Conservation (phyloP, 257 asterid species). For the Knoxia roxburghii region DNA sequence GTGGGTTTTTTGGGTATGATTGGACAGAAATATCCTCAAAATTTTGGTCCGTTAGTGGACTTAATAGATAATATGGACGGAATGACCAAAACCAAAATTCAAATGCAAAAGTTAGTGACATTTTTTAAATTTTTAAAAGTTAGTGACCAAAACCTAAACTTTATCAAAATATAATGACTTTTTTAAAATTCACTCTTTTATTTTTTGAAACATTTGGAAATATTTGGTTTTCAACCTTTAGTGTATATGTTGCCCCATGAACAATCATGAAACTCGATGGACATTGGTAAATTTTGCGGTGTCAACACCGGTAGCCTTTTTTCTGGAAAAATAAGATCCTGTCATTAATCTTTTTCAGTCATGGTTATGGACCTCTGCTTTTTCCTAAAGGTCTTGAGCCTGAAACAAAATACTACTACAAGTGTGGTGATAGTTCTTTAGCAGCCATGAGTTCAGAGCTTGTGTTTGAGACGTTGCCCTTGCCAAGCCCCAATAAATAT, state of each 20-base stretch:
- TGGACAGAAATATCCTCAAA: too few relatives aligned
- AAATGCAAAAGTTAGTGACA: too few relatives aligned
- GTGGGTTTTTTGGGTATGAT: too few relatives aligned
- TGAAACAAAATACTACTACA: conserved; percentile 62
- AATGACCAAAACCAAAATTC: too few relatives aligned
- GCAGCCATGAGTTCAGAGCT: conserved; percentile 63
- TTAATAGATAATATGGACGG: too few relatives aligned
- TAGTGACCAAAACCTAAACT: too few relatives aligned
- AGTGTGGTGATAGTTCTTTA: conserved; percentile 75
- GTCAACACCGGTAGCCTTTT: neutral
- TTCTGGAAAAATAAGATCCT: neutral
- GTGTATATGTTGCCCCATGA: neutral
- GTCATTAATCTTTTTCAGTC: neutral
- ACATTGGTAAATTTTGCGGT: neutral
- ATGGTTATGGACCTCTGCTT: conserved; percentile 1
- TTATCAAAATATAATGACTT: too few relatives aligned
- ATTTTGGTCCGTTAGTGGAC: too few relatives aligned
- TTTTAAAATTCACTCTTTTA: too few relatives aligned
- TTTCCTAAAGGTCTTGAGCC: conserved; percentile 59
- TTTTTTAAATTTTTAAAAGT: too few relatives aligned
- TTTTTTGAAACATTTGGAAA: neutral
- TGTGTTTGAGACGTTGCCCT: conserved; percentile 53
- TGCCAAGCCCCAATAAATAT: conserved; percentile 48
- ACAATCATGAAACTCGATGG: neutral
- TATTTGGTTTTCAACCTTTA: neutral